phyloP scores from a whole-genome alignment of 2,329 filamentous ascomycete genomes.

The Fusarium sulawesiense region DNA sequence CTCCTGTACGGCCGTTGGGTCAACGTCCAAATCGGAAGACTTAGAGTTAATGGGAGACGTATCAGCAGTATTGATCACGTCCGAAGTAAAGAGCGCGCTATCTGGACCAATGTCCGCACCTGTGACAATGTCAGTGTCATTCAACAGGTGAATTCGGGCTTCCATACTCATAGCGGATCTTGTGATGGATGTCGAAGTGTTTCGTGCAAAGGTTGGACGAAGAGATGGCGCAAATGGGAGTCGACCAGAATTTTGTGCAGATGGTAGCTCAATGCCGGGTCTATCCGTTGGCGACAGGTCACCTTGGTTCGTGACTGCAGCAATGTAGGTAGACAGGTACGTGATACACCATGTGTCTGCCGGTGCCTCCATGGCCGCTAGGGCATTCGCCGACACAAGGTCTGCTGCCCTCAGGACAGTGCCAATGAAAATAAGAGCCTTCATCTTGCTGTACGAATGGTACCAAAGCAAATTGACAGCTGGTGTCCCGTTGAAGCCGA shows the following conservation, averaged over 20 bases:
- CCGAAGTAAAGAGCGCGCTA: neutral
- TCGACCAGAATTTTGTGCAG: neutral
- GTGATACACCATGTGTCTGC: constrained; percentile 3
- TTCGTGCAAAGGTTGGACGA: neutral
- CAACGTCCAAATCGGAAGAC: neutral
- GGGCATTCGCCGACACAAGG: neutral
- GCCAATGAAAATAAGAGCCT: neutral
- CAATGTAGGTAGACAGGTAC: constrained; percentile 7
- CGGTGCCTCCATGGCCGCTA: neutral
- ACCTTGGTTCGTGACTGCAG: neutral
- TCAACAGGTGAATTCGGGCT: neutral
- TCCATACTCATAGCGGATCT: neutral
- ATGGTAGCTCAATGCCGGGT: no score
- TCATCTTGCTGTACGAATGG: neutral
- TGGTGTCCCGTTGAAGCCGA: neutral
- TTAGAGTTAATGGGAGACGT: neutral
- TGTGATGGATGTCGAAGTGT: neutral
- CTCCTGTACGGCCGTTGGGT: neutral
- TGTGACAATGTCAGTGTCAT: neutral
- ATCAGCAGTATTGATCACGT: neutral
- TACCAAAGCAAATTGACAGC: neutral
- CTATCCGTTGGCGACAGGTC: neutral
- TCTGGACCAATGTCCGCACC: neutral
- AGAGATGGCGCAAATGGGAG: neutral
- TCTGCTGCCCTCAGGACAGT: neutral